Evolutionary conservation across 2,329 filamentous ascomycete species (phyloP), one percentile per base, ranked within the genome.

Genomic region (Xylariaceae sp.): DNA sequence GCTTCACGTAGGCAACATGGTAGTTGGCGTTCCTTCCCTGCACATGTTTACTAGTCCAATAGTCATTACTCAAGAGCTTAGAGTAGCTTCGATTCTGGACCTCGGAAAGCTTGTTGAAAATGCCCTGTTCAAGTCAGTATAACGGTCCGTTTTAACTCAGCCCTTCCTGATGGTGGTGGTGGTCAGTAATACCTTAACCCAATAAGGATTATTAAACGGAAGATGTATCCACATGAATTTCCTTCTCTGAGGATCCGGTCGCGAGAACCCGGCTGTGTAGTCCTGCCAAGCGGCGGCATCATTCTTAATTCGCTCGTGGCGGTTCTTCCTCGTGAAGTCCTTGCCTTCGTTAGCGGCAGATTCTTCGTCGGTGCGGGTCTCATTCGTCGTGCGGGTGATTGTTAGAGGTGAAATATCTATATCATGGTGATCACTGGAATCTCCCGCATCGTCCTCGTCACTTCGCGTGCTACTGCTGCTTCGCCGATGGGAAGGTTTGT

Each of bases 151-250:
- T 57, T 50, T 45, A 21, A 56, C 43, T 6, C 44, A 6, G 51
- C 43, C 37, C 27, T 44, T 39, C 4, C 64, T 48, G n/a, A n/a
- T n/a, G n/a, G n/a, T n/a, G n/a, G n/a, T n/a, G n/a, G n/a, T n/a
- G n/a, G n/a, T n/a, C n/a, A n/a, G n/a, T n/a, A n/a, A n/a, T 56
- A 76, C 76, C 66, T 76, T 77, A 2, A 80, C 77, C 77, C 77
- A 81, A 0, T 72, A 68, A 0, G 77, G 75, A 41, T 80, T 80
- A 7, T 76, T 80, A 22, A 73, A 80, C 0, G 77, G 74, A 16
- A 78, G 52, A 59, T 81, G 77, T 37, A 80, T 70, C 77, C 78
- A 81, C 54, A 75, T 71, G 52, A 80, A 80, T 56, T 74, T 78
- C 20, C 73, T 68, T 44, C 57, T 58, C 2, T 54, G 49, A 2